Conservation (phyloP, 345 rosid species). For the Salix udensis region DNA sequence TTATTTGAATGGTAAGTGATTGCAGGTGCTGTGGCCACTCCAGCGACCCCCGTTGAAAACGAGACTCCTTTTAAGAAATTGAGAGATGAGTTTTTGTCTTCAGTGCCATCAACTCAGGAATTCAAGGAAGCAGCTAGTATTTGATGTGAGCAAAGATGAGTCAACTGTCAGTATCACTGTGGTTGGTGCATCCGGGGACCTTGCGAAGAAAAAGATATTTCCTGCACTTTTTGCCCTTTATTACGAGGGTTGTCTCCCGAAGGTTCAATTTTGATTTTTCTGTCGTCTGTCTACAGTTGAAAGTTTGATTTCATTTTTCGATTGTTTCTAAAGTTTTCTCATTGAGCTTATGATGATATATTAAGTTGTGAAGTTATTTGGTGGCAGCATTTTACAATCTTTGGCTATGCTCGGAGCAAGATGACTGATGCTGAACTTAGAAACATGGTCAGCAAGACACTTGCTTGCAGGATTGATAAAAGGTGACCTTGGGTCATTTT, state of each 20-base stretch:
- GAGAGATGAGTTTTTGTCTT: constrained; percentile 41
- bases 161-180: constrained; percentile 85
- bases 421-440: constrained; percentile 93
- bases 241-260: constrained; percentile 88
- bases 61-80: constrained; percentile 41
- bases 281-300: background rate
- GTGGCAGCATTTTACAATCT: constrained; percentile 82
- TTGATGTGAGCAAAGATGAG: constrained; percentile 43
- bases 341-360: background rate
- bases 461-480: constrained; percentile 94
- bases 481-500: constrained; percentile 40
- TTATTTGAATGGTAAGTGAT: constrained; percentile 8
- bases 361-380: constrained; percentile 11
- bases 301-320: constrained; percentile 5
- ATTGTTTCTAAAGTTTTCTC: background rate
- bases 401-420: constrained; percentile 94
- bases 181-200: constrained; percentile 99
- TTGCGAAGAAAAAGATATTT: constrained; percentile 98
- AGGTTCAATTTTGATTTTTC: constrained; percentile 45
- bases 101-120: constrained; percentile 41
- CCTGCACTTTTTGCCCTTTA: constrained; percentile 98
- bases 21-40: constrained; percentile 61
- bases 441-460: constrained; percentile 90
- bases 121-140: constrained; percentile 34
- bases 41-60: constrained; percentile 33